Evolutionary conservation across 2,329 filamentous ascomycete species (phyloP).

Genomic region (Metarhizium robertsii): DNA sequence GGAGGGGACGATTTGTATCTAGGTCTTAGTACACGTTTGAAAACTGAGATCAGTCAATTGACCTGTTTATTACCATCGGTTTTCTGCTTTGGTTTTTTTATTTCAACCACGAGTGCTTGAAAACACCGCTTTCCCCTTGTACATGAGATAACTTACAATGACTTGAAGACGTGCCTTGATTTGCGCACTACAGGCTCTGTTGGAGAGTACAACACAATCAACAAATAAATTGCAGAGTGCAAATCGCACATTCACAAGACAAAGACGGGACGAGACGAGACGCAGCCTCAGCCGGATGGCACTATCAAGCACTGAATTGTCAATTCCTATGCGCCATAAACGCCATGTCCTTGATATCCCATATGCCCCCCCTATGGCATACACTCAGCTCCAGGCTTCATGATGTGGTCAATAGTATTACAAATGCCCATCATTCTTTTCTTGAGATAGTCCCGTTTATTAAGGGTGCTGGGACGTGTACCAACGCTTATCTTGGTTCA

Average conservation of each 20-base stretch:
- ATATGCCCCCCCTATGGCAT: neutral
- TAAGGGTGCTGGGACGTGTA: neutral
- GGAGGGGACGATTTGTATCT: neutral
- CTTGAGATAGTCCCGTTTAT: neutral
- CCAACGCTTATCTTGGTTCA: neutral
- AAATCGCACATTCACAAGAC: neutral
- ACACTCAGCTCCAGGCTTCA: neutral
- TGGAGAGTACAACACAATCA: too few relatives aligned
- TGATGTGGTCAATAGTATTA: neutral
- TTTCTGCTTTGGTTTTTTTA: neutral
- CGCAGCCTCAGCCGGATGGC: neutral
- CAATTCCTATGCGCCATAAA: neutral
- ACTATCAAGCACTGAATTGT: neutral
- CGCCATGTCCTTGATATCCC: slow-evolving; percentile 2
- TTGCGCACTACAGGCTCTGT: too few relatives aligned
- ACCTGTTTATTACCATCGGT: neutral
- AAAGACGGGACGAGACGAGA: neutral
- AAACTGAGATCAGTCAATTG: neutral
- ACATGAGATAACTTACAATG: too few relatives aligned
- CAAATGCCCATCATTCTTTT: neutral
- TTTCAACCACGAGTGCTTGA: too few relatives aligned
- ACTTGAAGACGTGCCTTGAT: too few relatives aligned
- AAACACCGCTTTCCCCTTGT: too few relatives aligned
- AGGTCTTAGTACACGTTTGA: neutral
- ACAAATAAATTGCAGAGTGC: neutral